Percentiles rank a stretch among this genome's conserved stretches.
Evolutionary conservation across 2,329 filamentous ascomycete species (phyloP).

Genomic region (Aspergillus quadrilineatus): DNA sequence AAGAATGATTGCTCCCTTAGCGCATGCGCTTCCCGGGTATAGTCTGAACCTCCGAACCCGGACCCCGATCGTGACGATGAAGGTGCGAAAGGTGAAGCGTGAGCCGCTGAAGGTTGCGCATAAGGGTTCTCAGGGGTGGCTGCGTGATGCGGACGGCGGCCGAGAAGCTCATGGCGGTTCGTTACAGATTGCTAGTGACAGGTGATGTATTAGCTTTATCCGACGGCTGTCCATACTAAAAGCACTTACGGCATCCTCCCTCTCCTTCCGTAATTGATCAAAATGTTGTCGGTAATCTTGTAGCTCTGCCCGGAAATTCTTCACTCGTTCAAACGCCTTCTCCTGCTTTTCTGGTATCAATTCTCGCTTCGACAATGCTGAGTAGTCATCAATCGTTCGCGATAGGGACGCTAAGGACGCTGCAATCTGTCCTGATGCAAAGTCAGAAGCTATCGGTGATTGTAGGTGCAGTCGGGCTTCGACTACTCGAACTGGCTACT

Average conservation of each 20-base stretch:
- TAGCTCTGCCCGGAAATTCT: conserved; percentile 80
- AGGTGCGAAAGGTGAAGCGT: conserved; percentile 43
- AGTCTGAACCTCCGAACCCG: conserved; percentile 55
- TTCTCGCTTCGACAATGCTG: conserved; percentile 79
- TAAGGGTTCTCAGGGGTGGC: conserved; percentile 94
- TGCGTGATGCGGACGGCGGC: conserved; percentile 73
- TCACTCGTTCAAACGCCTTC: conserved; percentile 81
- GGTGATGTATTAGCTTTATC: neutral
- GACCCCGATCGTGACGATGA: conserved; percentile 39
- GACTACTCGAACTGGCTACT: neutral
- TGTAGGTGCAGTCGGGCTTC: neutral
- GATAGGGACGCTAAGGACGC: conserved; percentile 77
- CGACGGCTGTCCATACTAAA: neutral
- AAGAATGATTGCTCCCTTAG: conserved; percentile 90
- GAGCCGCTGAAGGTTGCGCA: conserved; percentile 57
- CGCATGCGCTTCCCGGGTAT: conserved; percentile 74
- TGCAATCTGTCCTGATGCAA: conserved; percentile 65
- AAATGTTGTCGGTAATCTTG: conserved; percentile 76
- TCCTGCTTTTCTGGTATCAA: conserved; percentile 87
- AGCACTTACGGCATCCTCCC: conserved; percentile 66
- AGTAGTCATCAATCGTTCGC: conserved; percentile 91
- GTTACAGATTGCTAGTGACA: conserved; percentile 55
- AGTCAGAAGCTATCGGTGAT: conserved; percentile 30
- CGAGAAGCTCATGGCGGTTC: conserved; percentile 79
- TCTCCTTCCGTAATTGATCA: conserved; percentile 71